These are phyloP conservation scores for Candida andamanensis DNA, from an alignment of 805 yeast species.

Conservation along the genomic window DNA sequence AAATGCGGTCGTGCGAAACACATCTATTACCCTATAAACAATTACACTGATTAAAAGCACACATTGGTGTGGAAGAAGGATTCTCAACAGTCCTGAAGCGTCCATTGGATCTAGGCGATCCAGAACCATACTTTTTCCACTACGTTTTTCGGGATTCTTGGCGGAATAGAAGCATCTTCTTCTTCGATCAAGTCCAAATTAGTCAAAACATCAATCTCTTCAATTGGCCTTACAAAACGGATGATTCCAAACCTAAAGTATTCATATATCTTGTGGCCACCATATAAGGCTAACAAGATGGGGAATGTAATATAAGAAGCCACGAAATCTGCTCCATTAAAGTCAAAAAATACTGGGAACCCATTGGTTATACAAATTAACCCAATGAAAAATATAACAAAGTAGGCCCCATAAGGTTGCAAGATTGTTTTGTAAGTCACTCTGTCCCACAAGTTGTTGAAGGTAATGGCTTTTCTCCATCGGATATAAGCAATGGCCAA, in stretches of 20 bases:
- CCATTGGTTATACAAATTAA: constrained; percentile 68
- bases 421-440: constrained; percentile 52
- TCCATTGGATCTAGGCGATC: constrained; percentile 43
- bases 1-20: background rate
- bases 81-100: no score
- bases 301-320: constrained; percentile 73
- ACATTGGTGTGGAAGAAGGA: no score
- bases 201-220: constrained; percentile 54
- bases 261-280: constrained; percentile 52
- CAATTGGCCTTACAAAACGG: constrained; percentile 44
- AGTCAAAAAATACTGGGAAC: constrained; percentile 59
- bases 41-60: no score
- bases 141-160: constrained; percentile 35
- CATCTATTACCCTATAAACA: no score
- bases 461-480: constrained; percentile 59
- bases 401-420: constrained; percentile 57
- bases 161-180: constrained; percentile 37
- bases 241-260: constrained; percentile 21
- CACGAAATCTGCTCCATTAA: constrained; percentile 53
- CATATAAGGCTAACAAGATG: constrained; percentile 45
- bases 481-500: constrained; percentile 50
- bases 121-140: constrained; percentile 46
- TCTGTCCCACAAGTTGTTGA: constrained; percentile 49
- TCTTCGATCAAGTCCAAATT: constrained; percentile 60
- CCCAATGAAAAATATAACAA: constrained; percentile 44